Evolutionary conservation across 495 filamentous ascomycete species (phyloP).

Genomic region (Penicillium malachiteum): DNA sequence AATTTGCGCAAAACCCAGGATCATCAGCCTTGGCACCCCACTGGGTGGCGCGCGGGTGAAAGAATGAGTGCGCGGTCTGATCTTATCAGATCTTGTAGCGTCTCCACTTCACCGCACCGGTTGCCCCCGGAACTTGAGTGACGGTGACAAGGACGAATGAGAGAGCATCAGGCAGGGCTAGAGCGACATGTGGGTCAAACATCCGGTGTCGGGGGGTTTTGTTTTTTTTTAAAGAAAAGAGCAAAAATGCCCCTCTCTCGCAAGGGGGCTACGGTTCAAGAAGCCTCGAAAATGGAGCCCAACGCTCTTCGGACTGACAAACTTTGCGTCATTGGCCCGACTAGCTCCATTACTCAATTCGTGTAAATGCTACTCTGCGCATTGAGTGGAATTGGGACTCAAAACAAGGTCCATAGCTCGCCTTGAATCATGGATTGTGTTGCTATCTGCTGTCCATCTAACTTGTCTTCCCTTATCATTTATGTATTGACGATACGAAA

Average conservation of each 20-base stretch:
- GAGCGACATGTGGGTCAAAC: constrained; percentile 8
- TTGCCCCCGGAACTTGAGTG: constrained; percentile 3
- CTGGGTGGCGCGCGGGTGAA: not conserved
- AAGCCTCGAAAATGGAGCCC: not conserved
- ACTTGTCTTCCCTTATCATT: too few relatives aligned
- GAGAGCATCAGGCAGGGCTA: not conserved
- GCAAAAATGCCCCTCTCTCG: constrained; percentile 9
- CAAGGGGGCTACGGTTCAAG: constrained; percentile 3
- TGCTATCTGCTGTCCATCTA: too few relatives aligned
- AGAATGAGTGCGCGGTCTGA: constrained; percentile 15
- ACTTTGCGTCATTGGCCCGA: too few relatives aligned
- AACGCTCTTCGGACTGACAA: too few relatives aligned
- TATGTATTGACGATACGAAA: too few relatives aligned
- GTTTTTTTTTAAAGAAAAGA: not conserved
- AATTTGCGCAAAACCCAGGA: not conserved
- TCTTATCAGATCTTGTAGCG: constrained; percentile 31
- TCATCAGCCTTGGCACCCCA: constrained; percentile 13
- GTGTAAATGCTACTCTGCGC: too few relatives aligned
- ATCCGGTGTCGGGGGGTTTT: constrained; percentile 13
- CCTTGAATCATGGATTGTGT: too few relatives aligned
- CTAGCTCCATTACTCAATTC: too few relatives aligned
- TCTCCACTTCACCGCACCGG: constrained; percentile 19
- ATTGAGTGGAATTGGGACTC: too few relatives aligned
- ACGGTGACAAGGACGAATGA: constrained; percentile 16
- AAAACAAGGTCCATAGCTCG: too few relatives aligned